phyloP scores from a whole-genome alignment of 75 land plant genomes.

The Sequoia sempervirens region DNA sequence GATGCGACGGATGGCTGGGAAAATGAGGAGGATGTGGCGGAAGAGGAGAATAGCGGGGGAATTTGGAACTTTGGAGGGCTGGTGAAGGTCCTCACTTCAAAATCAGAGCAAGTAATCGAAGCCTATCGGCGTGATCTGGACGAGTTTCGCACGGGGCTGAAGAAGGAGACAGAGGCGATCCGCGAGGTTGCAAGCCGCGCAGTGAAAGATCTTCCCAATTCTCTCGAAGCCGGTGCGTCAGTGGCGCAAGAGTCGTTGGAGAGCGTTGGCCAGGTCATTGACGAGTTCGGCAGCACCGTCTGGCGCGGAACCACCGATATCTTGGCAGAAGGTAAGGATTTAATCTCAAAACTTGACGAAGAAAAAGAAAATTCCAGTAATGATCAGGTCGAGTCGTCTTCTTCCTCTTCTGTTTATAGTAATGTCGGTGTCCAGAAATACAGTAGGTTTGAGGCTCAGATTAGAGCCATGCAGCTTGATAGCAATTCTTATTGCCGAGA shows the following conservation, averaged over 20 bases:
- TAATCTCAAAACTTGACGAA: not conserved
- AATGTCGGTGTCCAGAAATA: conserved; percentile 15
- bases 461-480: conserved; percentile 66
- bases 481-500: conserved; percentile 57
- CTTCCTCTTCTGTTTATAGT: conserved; percentile 11
- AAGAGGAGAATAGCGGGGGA: conserved; percentile 4
- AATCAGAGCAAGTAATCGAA: conserved; percentile 72
- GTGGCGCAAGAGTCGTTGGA: conserved; percentile 81
- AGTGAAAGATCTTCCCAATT: conserved; percentile 60
- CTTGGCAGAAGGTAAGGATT: conserved; percentile 60
- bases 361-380: not conserved
- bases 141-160: conserved; percentile 80
- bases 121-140: conserved; percentile 75
- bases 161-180: conserved; percentile 69
- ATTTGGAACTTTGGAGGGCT: conserved; percentile 72
- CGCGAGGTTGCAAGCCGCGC: conserved; percentile 69
- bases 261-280: conserved; percentile 73
- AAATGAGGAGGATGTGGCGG: not conserved
- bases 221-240: conserved; percentile 73
- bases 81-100: conserved; percentile 62
- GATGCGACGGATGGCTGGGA: conserved; percentile 1
- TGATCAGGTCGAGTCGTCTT: not conserved
- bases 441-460: conserved; percentile 70
- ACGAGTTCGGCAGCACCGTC: conserved; percentile 70
- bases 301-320: conserved; percentile 76